A percentile compares a stretch with the other conserved stretches of the same genome.
Evolutionary conservation across 345 rosid species (phyloP).

Genomic region (Euphorbia pulcherrima): DNA sequence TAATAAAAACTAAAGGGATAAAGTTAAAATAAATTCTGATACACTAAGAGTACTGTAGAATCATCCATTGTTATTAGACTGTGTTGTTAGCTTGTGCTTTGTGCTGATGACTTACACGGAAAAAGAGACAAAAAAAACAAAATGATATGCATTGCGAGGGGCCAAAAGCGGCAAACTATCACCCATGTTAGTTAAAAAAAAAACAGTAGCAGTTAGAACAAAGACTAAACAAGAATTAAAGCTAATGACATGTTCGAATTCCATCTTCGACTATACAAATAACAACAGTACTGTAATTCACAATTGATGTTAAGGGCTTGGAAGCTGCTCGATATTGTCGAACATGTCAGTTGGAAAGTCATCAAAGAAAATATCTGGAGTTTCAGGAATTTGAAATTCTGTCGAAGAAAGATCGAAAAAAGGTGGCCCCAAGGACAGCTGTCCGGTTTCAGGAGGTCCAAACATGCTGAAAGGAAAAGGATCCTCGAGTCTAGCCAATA

Average conservation of each 20-base stretch:
- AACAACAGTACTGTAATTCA: conserved; percentile 4
- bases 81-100: too few species aligned
- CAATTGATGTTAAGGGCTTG: conserved; percentile 44
- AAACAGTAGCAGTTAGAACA: neutral
- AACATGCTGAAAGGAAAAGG: conserved; percentile 49
- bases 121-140: neutral
- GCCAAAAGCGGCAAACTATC: neutral
- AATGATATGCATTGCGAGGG: neutral
- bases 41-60: too few species aligned
- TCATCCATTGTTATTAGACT: too few species aligned
- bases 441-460: conserved; percentile 42
- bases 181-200: conserved; percentile 2
- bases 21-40: too few species aligned
- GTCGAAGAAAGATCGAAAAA: conserved; percentile 39
- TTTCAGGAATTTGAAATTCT: conserved; percentile 16
- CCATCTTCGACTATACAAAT: neutral
- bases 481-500: conserved; percentile 53
- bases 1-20: too few species aligned
- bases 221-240: neutral
- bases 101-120: neutral
- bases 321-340: conserved; percentile 55
- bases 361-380: conserved; percentile 54
- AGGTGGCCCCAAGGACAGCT: conserved; percentile 37
- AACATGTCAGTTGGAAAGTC: conserved; percentile 72
- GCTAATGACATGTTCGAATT: neutral